A percentile compares a stretch with the other conserved stretches of the same genome.
phyloP scores from a whole-genome alignment of 2,329 filamentous ascomycete species.

The Apiospora kogelbergensis region DNA sequence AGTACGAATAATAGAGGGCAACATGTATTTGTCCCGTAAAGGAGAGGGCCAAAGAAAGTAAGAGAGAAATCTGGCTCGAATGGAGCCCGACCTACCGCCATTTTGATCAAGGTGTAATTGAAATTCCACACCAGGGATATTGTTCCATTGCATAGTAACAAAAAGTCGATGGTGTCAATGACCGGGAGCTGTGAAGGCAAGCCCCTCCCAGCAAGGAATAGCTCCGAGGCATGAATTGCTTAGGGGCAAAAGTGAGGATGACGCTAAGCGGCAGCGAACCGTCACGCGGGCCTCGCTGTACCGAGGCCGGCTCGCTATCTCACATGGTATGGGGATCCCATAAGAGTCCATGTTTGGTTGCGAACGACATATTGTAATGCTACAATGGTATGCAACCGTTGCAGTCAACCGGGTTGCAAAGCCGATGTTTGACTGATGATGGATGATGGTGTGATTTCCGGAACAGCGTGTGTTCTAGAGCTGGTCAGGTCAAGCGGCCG shows the following conservation, averaged over 20 bases:
- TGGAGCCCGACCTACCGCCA: neutral
- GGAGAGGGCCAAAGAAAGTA: neutral
- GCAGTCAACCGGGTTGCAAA: neutral
- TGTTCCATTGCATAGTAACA: neutral
- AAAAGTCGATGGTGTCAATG: neutral
- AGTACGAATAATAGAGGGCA: neutral
- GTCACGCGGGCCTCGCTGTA: neutral
- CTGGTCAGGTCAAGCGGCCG: neutral
- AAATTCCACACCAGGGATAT: neutral
- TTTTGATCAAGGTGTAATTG: neutral
- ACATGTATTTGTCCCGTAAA: neutral
- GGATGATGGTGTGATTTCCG: neutral
- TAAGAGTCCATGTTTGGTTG: neutral
- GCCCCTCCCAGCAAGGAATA: conserved; percentile 6
- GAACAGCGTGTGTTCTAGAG: neutral
- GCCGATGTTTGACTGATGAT: neutral
- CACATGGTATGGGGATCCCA: neutral
- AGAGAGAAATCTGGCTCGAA: neutral
- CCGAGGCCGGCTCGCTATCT: neutral
- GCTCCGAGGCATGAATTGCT: neutral
- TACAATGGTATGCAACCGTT: neutral
- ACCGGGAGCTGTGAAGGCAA: neutral
- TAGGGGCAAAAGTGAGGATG: neutral
- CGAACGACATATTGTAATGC: neutral
- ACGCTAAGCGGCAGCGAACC: conserved; percentile 4